Base-by-base conservation (phyloP, 163 green algal species). In the Scenedesmus sp. region DNA sequence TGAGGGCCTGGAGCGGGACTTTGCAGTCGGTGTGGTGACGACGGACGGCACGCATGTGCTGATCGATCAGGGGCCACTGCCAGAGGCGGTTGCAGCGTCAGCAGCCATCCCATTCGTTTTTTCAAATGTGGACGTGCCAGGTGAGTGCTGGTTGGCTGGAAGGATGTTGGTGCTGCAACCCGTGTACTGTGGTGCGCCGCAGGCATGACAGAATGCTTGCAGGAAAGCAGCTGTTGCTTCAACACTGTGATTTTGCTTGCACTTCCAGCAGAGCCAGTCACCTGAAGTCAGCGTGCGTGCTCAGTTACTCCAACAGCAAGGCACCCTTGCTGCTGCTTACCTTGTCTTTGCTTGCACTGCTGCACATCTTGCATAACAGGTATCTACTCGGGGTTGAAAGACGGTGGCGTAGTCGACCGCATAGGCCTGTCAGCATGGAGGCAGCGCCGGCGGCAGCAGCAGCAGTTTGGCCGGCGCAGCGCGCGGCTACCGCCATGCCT, bases 101-200 rank as follows among this genome's bases (percentile, higher is more conserved):
- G 97, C 97, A 0, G 97, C 97, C 67, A 98, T 99, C 64, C 97
- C 97, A 4, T 92, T 98, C 34, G 83, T 99, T 0, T 99, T 99
- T 86, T 66, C 93, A 13, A 90, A 93, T 9, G 96, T 99, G 56
- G 60, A 95, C 13, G 94, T 99, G n/a, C 96, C 97, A 84, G 90
- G 89, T 93, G 82, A 60, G 81, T 81, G 23, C 60, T 46, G 66
- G 76, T 9, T 57, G n/a, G 1, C 13, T 18, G 2, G 7, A 82
- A 70, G 73, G 55, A n/a, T 4, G 66, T 52, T 23, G 86, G 7
- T n/a, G 7, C 66, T 83, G 34, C 62, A 90, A 26, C 20, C 56
- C 3, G 2, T 8, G 3, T 4, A 5, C 18, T 76, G 66, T 34
- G 23, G 23, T 52, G 23, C 10, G 59, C 2, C 9, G 34, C 13